These are phyloP conservation scores for Emericellopsis atlantica DNA, from an alignment of 2,329 filamentous ascomycete species.

Conservation along the genomic window DNA sequence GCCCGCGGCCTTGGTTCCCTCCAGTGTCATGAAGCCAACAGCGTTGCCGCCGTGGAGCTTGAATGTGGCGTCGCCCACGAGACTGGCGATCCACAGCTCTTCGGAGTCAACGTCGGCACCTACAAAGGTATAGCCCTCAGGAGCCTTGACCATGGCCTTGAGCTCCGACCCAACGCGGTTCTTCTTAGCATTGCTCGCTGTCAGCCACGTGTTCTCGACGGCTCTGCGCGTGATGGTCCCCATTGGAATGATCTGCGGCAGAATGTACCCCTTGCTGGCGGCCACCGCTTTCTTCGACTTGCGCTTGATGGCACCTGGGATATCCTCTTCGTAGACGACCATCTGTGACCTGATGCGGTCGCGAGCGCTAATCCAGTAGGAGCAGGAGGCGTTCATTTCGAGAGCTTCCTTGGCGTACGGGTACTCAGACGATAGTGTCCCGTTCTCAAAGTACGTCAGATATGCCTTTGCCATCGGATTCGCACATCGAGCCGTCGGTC, in stretches of 20 bases:
- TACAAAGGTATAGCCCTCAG: slow-evolving; percentile 83
- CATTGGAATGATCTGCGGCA: slow-evolving; percentile 96
- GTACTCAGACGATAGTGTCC: slow-evolving; percentile 76
- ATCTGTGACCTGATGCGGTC: slow-evolving; percentile 92
- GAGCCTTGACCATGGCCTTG: slow-evolving; percentile 92
- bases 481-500: slow-evolving; percentile 68
- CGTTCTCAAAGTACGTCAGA: slow-evolving; percentile 80
- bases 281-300: slow-evolving; percentile 8
- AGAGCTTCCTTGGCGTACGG: slow-evolving; percentile 85
- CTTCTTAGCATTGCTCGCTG: slow-evolving; percentile 90
- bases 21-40: slow-evolving; percentile 97
- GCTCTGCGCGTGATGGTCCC: slow-evolving; percentile 89
- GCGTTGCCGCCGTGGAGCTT: slow-evolving; percentile 92
- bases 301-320: slow-evolving; percentile 7
- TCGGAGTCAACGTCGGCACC: slow-evolving; percentile 96
- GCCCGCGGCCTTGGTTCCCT: slow-evolving; percentile 86
- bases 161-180: slow-evolving; percentile 94
- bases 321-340: slow-evolving; percentile 72
- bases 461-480: slow-evolving; percentile 90
- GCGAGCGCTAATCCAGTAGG: slow-evolving; percentile 95
- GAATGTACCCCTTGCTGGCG: slow-evolving; percentile 56
- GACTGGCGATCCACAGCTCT: slow-evolving; percentile 94
- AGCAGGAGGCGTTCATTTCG: slow-evolving; percentile 97
- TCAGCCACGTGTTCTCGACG: slow-evolving; percentile 97
- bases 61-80: slow-evolving; percentile 91